phyloP scores from a whole-genome alignment of 208 protist genomes.

The Leishmania braziliensis region DNA sequence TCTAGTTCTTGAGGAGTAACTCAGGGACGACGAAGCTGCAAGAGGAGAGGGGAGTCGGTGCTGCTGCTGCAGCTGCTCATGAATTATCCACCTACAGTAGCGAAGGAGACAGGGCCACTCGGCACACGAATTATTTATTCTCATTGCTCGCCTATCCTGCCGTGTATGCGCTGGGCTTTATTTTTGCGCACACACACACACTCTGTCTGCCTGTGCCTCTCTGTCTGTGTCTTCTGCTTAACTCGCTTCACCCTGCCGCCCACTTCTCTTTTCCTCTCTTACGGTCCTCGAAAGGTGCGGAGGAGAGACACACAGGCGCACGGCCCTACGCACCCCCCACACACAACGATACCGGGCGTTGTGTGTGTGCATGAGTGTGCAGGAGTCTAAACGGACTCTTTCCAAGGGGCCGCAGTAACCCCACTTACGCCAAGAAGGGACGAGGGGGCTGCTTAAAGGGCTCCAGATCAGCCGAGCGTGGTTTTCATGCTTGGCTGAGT shows the following conservation, averaged over 20 bases:
- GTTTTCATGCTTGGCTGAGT: background rate
- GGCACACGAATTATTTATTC: background rate
- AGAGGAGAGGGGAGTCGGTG: background rate
- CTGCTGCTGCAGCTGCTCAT: background rate
- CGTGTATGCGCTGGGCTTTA: background rate
- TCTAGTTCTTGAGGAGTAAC: background rate
- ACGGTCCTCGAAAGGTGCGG: background rate
- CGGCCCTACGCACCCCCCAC: constrained; percentile 10
- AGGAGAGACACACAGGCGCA: background rate
- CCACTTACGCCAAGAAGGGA: background rate
- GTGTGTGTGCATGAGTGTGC: constrained; percentile 9
- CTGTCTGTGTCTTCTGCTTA: background rate
- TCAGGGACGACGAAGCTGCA: background rate
- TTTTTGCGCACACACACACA: background rate
- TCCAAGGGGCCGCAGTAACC: background rate
- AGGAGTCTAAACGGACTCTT: background rate
- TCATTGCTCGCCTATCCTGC: background rate
- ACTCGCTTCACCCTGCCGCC: background rate
- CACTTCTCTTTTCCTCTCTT: background rate
- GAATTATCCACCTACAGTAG: background rate
- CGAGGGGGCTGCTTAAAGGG: background rate
- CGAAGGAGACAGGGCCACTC: background rate
- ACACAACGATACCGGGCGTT: background rate
- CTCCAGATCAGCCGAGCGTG: background rate
- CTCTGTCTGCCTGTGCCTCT: background rate